Evolutionary conservation across 139 green algal genomes (phyloP).

Genomic region (Desmodesmus armatus): DNA sequence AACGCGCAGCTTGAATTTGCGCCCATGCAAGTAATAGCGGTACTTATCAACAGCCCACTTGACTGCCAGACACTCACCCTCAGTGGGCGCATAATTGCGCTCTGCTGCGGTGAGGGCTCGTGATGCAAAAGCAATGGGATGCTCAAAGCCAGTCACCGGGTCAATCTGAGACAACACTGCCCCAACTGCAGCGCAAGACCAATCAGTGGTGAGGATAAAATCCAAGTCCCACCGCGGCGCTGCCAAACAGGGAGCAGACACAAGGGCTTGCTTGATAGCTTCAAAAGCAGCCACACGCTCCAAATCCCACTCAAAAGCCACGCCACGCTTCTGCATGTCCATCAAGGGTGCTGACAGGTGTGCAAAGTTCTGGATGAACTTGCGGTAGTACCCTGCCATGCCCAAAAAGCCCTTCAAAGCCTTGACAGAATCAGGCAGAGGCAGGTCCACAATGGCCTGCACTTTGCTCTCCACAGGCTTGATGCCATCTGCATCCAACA

Average conservation of each 20-base stretch:
- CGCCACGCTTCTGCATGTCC: background rate
- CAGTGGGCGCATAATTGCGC: background rate
- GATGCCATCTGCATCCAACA: conserved; percentile 40
- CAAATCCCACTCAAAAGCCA: conserved; percentile 16
- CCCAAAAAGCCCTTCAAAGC: conserved; percentile 45
- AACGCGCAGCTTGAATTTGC: background rate
- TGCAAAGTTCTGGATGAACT: conserved; percentile 42
- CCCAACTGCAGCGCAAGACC: conserved; percentile 38
- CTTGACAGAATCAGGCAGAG: conserved; percentile 5
- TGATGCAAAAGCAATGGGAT: conserved; percentile 21
- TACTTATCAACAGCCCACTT: conserved; percentile 25
- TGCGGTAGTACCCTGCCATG: conserved; percentile 24
- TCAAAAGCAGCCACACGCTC: conserved; percentile 43
- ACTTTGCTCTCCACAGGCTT: conserved; percentile 27
- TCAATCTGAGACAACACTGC: conserved; percentile 39
- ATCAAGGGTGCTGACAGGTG: background rate
- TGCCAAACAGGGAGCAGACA: conserved; percentile 4
- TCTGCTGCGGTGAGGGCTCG: background rate
- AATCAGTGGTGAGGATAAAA: conserved; percentile 52
- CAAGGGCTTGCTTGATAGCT: conserved; percentile 35
- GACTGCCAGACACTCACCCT: conserved; percentile 24
- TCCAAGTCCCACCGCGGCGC: conserved; percentile 7
- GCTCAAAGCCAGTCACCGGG: conserved; percentile 6
- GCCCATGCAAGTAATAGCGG: conserved; percentile 42
- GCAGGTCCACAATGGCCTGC: conserved; percentile 41